Evolutionary conservation across 1,139 yeast species (phyloP), one percentile per base, ranked within the genome.

Genomic region (Diutina catenulata): DNA sequence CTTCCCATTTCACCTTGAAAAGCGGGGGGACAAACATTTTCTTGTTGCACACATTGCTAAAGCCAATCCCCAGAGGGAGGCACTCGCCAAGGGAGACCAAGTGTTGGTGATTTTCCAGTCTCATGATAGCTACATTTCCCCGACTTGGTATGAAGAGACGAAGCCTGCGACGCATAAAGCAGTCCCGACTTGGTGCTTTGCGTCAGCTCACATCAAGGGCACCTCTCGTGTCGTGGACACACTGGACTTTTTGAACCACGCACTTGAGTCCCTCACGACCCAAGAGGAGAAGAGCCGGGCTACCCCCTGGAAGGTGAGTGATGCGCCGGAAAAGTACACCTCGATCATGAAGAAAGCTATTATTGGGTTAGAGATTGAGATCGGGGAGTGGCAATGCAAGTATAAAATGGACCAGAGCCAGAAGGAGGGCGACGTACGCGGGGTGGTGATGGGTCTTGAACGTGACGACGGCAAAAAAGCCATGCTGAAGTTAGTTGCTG

Each of bases 121-220:
- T 4, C 58, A 54, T 3, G 65, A 75, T 47, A 61, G 74, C 1
- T 79, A 79, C 50, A 68, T 77, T 26, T 59, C 79, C 7, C 84
- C 87, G 3, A 11, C 23, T 8, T 56, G 67, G 13, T 77, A 77
- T 64, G 78, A 79, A 49, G 70, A 74, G 2, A 63, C 67, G 2
- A 77, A 79, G 55, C 59, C 64, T 45, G 66, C 64, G 38, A 72
- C 79, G 21, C 80, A 76, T 43, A 77, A 76, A 47, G 69, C 64
- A 29, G 87, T 77, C 8, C 84, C 86, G 10, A 79, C 87, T 0
- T 79, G 86, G 87, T 79, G 74, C 52, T 79, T 73, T 56, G 76
- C 74, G 2, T 57, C 74, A 4, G 78, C 73, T 28, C 84, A 79
- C 48, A 63, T 72, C 31, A 60, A 71, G 40, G 86, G 86, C 3